Base-by-base conservation (phyloP, 2,329 filamentous ascomycete species). In the Tolypocladium guangdongense region DNA sequence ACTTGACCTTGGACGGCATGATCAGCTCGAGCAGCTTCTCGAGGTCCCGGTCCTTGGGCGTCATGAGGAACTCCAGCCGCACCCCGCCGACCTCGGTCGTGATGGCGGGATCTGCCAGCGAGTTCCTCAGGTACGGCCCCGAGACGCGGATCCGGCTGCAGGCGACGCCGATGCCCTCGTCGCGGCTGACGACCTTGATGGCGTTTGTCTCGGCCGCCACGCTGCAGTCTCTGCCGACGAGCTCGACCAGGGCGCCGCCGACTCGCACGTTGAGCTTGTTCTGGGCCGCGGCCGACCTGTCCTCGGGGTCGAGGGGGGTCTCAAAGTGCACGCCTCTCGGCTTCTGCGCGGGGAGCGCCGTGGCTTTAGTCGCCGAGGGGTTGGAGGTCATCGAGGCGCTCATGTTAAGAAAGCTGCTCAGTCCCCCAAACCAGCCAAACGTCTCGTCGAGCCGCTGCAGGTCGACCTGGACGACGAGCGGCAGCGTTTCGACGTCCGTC, bases 361-460 rank as follows among this genome's bases (percentile, higher is more conserved):
- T 61, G 45, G 69, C 68, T 36, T 71, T 66, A 3, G 66, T 67
- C 16, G 74, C 71, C 1, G 84, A 81, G n/a, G 82, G 78, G 55
- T 81, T 86, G 1, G 88, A 90, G 12, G 86, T 82, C 57, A 95
- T 87, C 0, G 92, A 96, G 55, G 81, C 87, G 57, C 90, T 88
- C 66, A 96, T 81, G 62, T 93, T 95, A 45, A 99, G 74, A 51
- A 99, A 86, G 59, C 90, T 90, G 66, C 91, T 96, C 45, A 99
- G 74, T 0, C 93, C 93, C 37, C 93, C 93, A 68, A 96, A 91
- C 77, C 88, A 90, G 53, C 83, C 82, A 55, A 97, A 83, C 0
- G 88, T 88, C 62, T 96, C 90, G 60, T 97, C 93, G 24, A 97
- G 72, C 53, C 82, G 81, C 58, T 86, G 84, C 18, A 96, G 72